phyloP scores from a whole-genome alignment of 2,329 filamentous ascomycete species.

The Colletotrichum scovillei region DNA sequence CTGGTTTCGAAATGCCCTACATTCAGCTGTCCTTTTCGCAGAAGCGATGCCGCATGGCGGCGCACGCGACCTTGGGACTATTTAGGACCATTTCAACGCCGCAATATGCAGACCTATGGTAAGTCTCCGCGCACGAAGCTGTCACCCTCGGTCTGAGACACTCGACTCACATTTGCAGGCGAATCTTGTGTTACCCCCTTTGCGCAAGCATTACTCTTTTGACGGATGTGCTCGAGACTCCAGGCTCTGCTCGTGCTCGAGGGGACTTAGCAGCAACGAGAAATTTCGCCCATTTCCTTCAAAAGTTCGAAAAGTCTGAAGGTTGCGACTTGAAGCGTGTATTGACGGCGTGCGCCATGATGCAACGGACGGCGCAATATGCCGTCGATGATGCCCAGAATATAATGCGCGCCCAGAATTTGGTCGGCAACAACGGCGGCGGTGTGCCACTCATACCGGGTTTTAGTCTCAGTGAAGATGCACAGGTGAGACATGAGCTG shows the following conservation, averaged over 20 bases:
- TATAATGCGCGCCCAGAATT: constrained; percentile 13
- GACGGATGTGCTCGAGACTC: constrained; percentile 33
- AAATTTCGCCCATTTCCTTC: constrained; percentile 29
- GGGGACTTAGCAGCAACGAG: constrained; percentile 23
- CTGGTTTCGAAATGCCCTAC: constrained; percentile 9
- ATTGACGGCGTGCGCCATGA: constrained; percentile 27
- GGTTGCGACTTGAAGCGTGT: constrained; percentile 26
- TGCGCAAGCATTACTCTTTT: constrained; percentile 30
- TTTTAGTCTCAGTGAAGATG: constrained; percentile 10
- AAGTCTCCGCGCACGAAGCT: not conserved
- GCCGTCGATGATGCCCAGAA: constrained; percentile 30
- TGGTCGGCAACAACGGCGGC: constrained; percentile 1
- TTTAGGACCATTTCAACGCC: constrained; percentile 19
- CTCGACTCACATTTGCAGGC: constrained; percentile 6
- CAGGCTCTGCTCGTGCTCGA: constrained; percentile 9
- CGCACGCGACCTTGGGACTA: constrained; percentile 20
- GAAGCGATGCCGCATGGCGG: constrained; percentile 26
- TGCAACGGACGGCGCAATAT: constrained; percentile 25
- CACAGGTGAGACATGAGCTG: constrained; percentile 23
- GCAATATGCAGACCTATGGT: constrained; percentile 32
- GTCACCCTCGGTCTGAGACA: not conserved
- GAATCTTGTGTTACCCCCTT: constrained; percentile 29
- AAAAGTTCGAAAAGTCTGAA: constrained; percentile 30
- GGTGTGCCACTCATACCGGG: constrained; percentile 14
- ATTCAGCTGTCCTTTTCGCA: constrained; percentile 25